A percentile compares a stretch with the other conserved stretches of the same genome.
Evolutionary conservation across 805 yeast genomes (phyloP).

Genomic region (Cyberlindnera mississippiensis): DNA sequence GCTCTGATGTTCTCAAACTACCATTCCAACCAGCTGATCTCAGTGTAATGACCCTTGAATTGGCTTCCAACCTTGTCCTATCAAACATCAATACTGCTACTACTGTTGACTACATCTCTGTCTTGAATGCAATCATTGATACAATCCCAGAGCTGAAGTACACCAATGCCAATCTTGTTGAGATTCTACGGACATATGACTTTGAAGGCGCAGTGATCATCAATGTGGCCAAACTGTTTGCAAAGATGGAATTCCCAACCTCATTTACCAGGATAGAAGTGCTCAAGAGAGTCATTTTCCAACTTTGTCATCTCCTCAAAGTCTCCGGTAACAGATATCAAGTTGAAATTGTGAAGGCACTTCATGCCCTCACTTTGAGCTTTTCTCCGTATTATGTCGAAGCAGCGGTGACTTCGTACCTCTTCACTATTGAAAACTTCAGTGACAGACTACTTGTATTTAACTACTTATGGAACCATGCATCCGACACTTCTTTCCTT

Average conservation of each 20-base stretch:
- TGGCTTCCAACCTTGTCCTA: conserved; percentile 27
- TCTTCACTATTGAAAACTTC: conserved; percentile 38
- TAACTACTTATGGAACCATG: conserved; percentile 70
- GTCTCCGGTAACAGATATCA: conserved; percentile 46
- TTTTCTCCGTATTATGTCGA: conserved; percentile 57
- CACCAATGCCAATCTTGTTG: conserved; percentile 33
- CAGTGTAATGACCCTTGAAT: conserved; percentile 36
- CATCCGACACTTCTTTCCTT: conserved; percentile 48
- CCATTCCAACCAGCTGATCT: conserved; percentile 44
- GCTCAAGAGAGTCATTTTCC: conserved; percentile 17
- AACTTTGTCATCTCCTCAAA: conserved; percentile 19
- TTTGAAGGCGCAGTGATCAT: conserved; percentile 20
- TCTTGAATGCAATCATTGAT: conserved; percentile 36
- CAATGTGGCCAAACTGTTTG: conserved; percentile 30
- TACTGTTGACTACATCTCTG: conserved; percentile 30
- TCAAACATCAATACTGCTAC: conserved; percentile 20
- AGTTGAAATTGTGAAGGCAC: conserved; percentile 62
- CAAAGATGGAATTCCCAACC: conserved; percentile 26
- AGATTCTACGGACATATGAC: conserved; percentile 19
- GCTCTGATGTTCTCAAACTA: conserved; percentile 26
- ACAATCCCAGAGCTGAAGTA: conserved; percentile 43
- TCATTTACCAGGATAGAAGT: conserved; percentile 24
- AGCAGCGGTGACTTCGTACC: conserved; percentile 61
- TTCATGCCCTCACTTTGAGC: conserved; percentile 58
- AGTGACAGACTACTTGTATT: conserved; percentile 49